Percentiles rank a stretch among this genome's conserved stretches.
These are phyloP conservation scores for Ceratocystis smalleyi DNA, from an alignment of 2,329 filamentous ascomycete genomes.

Conservation along the genomic window DNA sequence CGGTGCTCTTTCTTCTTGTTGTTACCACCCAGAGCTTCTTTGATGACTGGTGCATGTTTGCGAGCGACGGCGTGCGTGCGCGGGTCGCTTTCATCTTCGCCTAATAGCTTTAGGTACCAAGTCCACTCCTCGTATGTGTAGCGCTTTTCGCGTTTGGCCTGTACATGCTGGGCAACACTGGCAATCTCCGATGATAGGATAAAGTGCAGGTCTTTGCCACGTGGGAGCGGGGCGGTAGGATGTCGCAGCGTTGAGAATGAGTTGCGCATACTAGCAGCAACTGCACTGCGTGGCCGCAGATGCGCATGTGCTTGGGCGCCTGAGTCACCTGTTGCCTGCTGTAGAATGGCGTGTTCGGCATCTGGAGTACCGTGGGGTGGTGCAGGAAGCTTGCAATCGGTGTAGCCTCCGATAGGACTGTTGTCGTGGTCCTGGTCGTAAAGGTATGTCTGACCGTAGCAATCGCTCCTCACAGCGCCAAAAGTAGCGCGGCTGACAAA, in stretches of 20 bases:
- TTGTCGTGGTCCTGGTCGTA: neutral
- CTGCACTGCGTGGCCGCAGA: constrained; percentile 5
- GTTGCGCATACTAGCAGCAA: neutral
- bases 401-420: constrained; percentile 7
- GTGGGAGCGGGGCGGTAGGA: constrained; percentile 24
- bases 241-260: constrained; percentile 1
- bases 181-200: constrained; percentile 60
- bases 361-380: neutral
- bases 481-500: constrained; percentile 29
- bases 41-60: neutral
- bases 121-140: constrained; percentile 81
- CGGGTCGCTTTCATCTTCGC: constrained; percentile 41
- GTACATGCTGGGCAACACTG: constrained; percentile 44
- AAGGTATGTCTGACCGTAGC: neutral
- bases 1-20: constrained; percentile 1
- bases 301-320: neutral
- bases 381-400: neutral
- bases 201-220: constrained; percentile 38
- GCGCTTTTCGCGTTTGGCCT: constrained; percentile 40
- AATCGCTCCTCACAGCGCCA: constrained; percentile 27
- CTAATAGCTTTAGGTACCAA: constrained; percentile 66
- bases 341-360: constrained; percentile 8
- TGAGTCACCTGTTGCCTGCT: neutral
- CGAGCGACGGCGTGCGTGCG: constrained; percentile 32
- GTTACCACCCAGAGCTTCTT: neutral